Evolutionary conservation across 208 protist species (phyloP), one percentile per base, ranked within the genome.

Genomic region (Crithidia thermophila): DNA sequence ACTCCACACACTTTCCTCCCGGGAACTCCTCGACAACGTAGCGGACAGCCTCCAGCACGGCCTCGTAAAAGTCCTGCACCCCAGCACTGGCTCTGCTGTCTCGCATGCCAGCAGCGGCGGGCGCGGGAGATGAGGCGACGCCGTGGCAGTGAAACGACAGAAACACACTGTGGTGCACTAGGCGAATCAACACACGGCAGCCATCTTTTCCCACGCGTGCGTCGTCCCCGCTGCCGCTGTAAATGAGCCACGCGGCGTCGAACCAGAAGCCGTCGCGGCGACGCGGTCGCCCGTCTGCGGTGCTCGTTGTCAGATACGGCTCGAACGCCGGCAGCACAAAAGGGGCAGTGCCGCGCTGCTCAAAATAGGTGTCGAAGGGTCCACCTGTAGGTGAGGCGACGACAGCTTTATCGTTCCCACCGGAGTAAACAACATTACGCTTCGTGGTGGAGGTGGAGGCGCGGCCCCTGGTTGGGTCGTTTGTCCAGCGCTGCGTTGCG

Each of bases 81-180:
- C 58, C 50, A 30, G 50, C n/a, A 25, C 58, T 72, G 16, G 57
- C 57, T 8, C 10, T 31, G 27, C 31, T 46, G 31, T 40, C 50
- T 13, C 43, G 28, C 14, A 27, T 20, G 18, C 5, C 49, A 42
- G 8, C 40, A 4, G 25, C 49, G 23, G 45, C 42, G 25, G 34
- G 39, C 53, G 39, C 43, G 49, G 13, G 49, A 16, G 33, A 52
- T 2, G 37, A 25, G 25, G 67, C 46, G 39, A 72, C 72, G 36
- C 66, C 58, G 28, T 84, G 67, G 55, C 81, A 79, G 63, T 94
- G 82, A 47, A 93, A 92, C n/a, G 82, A 82, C 4, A 93, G 47
- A 55, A 93, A 90, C 18, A 95, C 76, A 4, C 87, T 89, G 76
- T 91, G 90, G 6, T 86, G 72, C 31, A 93, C 79, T 59, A 95